Evolutionary conservation across 176 grass and related monocot species (phyloP).

Genomic region (Dactylis glomerata): DNA sequence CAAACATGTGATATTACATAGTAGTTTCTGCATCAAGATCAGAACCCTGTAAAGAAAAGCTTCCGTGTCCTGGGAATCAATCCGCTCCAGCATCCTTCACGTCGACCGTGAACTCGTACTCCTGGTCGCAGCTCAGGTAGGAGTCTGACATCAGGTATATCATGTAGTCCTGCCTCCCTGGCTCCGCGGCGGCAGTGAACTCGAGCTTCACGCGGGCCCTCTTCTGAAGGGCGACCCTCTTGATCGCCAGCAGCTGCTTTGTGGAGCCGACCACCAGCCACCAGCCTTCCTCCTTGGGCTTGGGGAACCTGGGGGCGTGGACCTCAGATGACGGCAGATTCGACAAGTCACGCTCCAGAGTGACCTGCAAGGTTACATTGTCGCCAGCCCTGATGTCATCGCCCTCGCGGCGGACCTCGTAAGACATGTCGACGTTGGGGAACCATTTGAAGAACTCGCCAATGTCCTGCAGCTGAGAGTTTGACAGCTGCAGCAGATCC

Average conservation of each 20-base stretch:
- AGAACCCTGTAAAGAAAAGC: too few relatives aligned
- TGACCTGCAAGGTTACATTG: constrained; percentile 78
- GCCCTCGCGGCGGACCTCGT: constrained; percentile 71
- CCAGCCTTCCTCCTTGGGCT: constrained; percentile 97
- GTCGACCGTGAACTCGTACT: constrained; percentile 70
- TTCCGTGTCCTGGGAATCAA: constrained; percentile 19
- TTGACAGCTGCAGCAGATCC: constrained; percentile 69
- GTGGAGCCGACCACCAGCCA: constrained; percentile 66
- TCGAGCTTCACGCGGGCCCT: constrained; percentile 73
- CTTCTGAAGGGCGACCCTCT: constrained; percentile 72
- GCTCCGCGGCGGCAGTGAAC: constrained; percentile 57
- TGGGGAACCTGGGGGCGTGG: constrained; percentile 74
- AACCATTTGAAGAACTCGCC: constrained; percentile 76
- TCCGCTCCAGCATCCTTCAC: constrained; percentile 63
- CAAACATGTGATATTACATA: too few relatives aligned
- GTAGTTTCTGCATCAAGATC: too few relatives aligned
- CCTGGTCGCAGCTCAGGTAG: constrained; percentile 88
- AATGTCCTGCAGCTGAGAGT: constrained; percentile 71
- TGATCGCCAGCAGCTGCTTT: constrained; percentile 88
- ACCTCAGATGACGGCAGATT: constrained; percentile 47
- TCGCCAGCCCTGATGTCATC: constrained; percentile 58
- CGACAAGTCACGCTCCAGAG: constrained; percentile 69
- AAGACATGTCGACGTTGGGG: constrained; percentile 91
- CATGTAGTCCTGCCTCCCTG: constrained; percentile 62
- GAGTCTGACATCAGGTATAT: constrained; percentile 98